A percentile compares a stretch with the other conserved stretches of the same genome.
phyloP scores from a whole-genome alignment of 495 filamentous ascomycete genomes.

The Parathielavia appendiculata region DNA sequence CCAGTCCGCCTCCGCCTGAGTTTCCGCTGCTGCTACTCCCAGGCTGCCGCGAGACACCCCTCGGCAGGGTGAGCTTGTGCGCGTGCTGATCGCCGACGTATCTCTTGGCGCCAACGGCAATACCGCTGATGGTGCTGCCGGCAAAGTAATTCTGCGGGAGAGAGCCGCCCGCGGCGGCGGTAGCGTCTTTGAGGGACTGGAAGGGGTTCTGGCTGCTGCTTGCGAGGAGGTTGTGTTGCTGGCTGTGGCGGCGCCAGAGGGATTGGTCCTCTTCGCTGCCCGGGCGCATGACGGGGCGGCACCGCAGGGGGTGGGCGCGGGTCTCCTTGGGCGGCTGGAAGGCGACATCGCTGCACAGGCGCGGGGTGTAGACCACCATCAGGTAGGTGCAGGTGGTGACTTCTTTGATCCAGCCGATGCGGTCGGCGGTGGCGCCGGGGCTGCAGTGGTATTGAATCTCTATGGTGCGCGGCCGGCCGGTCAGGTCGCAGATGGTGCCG shows the following conservation, averaged over 20 bases:
- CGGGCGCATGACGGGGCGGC: constrained; percentile 57
- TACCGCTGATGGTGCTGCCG: constrained; percentile 42
- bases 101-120: constrained; percentile 53
- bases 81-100: constrained; percentile 37
- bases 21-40: too few species aligned
- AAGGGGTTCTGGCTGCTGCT: constrained; percentile 16
- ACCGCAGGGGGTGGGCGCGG: constrained; percentile 71
- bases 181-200: constrained; percentile 12
- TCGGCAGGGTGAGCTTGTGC: constrained; percentile 32
- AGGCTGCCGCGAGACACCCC: constrained; percentile 30
- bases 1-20: not conserved
- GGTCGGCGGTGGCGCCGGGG: constrained; percentile 65
- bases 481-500: constrained; percentile 90
- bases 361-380: constrained; percentile 90
- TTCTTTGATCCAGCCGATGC: constrained; percentile 94
- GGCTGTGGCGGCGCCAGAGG: constrained; percentile 42
- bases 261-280: constrained; percentile 49
- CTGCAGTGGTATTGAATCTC: constrained; percentile 94
- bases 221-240: too few species aligned
- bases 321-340: constrained; percentile 83
- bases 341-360: constrained; percentile 86
- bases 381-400: constrained; percentile 88
- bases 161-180: not conserved
- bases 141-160: constrained; percentile 21
- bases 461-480: constrained; percentile 74